phyloP scores from a whole-genome alignment of 2,329 filamentous ascomycete genomes.

The Paecilomyces fulvus region DNA sequence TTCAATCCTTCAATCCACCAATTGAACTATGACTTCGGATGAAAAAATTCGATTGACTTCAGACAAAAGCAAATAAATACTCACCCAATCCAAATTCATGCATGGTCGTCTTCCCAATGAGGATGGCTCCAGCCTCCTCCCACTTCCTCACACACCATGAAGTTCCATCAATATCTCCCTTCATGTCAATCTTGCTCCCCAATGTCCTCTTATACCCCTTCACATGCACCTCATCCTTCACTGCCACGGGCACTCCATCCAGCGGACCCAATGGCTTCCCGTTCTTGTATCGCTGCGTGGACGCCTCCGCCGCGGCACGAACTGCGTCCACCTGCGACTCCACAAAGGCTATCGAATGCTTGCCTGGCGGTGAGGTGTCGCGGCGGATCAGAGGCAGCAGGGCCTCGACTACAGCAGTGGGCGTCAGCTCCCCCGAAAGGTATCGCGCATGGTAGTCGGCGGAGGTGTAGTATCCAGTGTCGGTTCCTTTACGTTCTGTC shows the following conservation, averaged over 20 bases:
- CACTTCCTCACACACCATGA: conserved; percentile 64
- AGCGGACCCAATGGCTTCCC: conserved; percentile 60
- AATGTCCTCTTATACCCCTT: conserved; percentile 60
- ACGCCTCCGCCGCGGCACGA: conserved; percentile 60
- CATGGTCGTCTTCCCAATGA: conserved; percentile 71
- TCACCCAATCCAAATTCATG: conserved; percentile 66
- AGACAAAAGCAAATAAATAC: conserved; percentile 10
- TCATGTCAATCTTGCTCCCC: conserved; percentile 55
- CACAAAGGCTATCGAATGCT: conserved; percentile 67
- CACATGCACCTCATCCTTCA: conserved; percentile 73
- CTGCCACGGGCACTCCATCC: conserved; percentile 73
- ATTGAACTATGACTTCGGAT: not conserved
- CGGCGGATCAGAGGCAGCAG: conserved; percentile 63
- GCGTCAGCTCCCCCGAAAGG: conserved; percentile 60
- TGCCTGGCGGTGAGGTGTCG: conserved; percentile 44
- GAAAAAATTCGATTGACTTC: not conserved
- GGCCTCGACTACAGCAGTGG: conserved; percentile 60
- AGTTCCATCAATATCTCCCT: conserved; percentile 44
- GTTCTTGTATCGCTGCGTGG: conserved; percentile 61
- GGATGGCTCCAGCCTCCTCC: conserved; percentile 64
- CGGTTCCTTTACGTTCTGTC: conserved; percentile 24
- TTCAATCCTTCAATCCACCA: not conserved
- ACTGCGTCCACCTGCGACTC: conserved; percentile 56
- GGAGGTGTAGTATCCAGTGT: conserved; percentile 55
- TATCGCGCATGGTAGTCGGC: conserved; percentile 73